phyloP scores from a whole-genome alignment of 805 yeast genomes.

The Cyberlindnera subsufficiens region DNA sequence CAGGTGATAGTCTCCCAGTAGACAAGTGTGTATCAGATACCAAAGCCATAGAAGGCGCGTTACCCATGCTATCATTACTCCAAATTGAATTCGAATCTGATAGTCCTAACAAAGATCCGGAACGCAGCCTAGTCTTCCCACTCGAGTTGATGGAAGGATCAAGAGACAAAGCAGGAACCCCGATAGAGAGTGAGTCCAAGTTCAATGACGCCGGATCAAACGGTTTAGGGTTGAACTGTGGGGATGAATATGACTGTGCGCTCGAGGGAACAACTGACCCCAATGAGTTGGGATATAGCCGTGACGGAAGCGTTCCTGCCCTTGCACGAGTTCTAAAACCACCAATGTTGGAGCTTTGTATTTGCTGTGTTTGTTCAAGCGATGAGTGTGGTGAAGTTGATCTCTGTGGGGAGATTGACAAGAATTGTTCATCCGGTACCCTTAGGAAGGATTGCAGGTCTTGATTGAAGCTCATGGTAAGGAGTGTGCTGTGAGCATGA shows the following conservation, averaged over 20 bases:
- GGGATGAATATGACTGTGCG: constrained; percentile 9
- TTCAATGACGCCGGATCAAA: constrained; percentile 18
- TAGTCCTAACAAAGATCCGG: constrained; percentile 44
- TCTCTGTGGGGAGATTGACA: constrained; percentile 20
- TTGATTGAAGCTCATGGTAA: constrained; percentile 17
- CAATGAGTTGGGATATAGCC: constrained; percentile 33
- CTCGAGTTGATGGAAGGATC: constrained; percentile 3
- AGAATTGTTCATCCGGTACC: constrained; percentile 15
- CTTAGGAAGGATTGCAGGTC: constrained; percentile 17
- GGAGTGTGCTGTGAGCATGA: not conserved
- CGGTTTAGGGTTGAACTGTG: constrained; percentile 14
- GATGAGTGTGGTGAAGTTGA: constrained; percentile 23
- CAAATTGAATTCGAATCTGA: constrained; percentile 46
- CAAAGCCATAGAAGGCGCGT: too few species aligned
- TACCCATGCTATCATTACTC: constrained; percentile 27
- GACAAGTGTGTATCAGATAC: too few species aligned
- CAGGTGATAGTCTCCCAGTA: constrained; percentile 16
- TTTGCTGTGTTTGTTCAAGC: constrained; percentile 13
- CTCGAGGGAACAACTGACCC: constrained; percentile 17
- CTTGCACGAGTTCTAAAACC: constrained; percentile 52
- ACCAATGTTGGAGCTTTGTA: constrained; percentile 27
- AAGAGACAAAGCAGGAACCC: constrained; percentile 10
- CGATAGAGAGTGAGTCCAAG: constrained; percentile 17
- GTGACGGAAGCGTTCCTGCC: constrained; percentile 76
- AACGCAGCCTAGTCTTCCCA: constrained; percentile 38